Evolutionary conservation across 768 basidiomycete species (phyloP).

Genomic region (Baorangia bicolor): DNA sequence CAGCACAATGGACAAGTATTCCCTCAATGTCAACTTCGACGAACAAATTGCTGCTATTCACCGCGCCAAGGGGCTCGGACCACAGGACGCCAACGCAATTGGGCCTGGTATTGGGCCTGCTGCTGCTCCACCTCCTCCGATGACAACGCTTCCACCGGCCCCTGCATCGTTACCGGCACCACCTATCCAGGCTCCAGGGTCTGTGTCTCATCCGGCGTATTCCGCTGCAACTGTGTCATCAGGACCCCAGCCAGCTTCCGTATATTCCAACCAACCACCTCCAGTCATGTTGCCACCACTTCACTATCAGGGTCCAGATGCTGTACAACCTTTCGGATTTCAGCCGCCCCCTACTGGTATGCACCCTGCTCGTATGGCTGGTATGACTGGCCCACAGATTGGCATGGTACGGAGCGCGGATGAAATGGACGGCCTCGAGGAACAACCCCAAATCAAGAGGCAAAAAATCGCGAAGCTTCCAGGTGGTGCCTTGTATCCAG

Average conservation of each 20-base stretch:
- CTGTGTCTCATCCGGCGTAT: slow-evolving; percentile 51
- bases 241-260: slow-evolving; percentile 86
- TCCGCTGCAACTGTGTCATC: slow-evolving; percentile 87
- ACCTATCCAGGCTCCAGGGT: slow-evolving; percentile 48
- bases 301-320: slow-evolving; percentile 78
- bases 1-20: slow-evolving; percentile 90
- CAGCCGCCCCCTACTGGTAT: slow-evolving; percentile 68
- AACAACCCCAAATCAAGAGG: slow-evolving; percentile 80
- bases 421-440: slow-evolving; percentile 73
- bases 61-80: slow-evolving; percentile 85
- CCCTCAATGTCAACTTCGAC: slow-evolving; percentile 90
- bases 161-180: slow-evolving; percentile 75
- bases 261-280: slow-evolving; percentile 52
- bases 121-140: slow-evolving; percentile 60
- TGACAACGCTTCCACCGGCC: slow-evolving; percentile 64
- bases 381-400: slow-evolving; percentile 55
- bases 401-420: slow-evolving; percentile 81
- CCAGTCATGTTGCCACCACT: slow-evolving; percentile 85
- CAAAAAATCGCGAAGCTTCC: slow-evolving; percentile 85
- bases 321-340: slow-evolving; percentile 76
- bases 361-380: slow-evolving; percentile 66
- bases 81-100: slow-evolving; percentile 76
- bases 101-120: slow-evolving; percentile 87
- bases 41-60: slow-evolving; percentile 98
- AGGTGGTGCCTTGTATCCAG: slow-evolving; percentile 80